Evolutionary conservation across 306 rosid species (phyloP).

Genomic region (Castanospermum australe): DNA sequence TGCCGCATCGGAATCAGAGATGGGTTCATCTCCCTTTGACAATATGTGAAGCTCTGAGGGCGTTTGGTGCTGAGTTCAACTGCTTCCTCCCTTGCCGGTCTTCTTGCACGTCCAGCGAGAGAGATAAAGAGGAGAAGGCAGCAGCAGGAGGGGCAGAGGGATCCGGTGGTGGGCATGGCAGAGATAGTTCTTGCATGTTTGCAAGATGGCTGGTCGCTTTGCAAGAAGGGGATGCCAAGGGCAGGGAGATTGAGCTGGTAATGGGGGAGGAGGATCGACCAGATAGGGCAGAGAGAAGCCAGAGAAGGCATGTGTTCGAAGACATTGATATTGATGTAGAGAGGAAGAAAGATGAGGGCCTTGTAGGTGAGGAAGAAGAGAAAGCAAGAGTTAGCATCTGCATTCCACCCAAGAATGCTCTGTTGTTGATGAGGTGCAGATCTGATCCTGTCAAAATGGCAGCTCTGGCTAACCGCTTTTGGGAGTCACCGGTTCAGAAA

Average conservation of each 20-base stretch:
- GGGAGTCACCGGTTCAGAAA: slow-evolving; percentile 66
- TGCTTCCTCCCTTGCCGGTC: slow-evolving; percentile 87
- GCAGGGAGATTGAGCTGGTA: slow-evolving; percentile 64
- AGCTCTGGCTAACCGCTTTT: slow-evolving; percentile 74
- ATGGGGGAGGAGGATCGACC: slow-evolving; percentile 46
- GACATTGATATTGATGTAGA: slow-evolving; percentile 64
- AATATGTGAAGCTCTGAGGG: slow-evolving; percentile 82
- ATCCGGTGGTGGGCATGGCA: slow-evolving; percentile 24
- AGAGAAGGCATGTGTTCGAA: slow-evolving; percentile 70
- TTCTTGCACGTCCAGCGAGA: slow-evolving; percentile 50
- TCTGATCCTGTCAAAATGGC: slow-evolving; percentile 99
- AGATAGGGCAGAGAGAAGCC: slow-evolving; percentile 33
- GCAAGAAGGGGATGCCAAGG: slow-evolving; percentile 67
- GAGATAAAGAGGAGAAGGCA: slow-evolving; percentile 44
- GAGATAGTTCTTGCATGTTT: slow-evolving; percentile 70
- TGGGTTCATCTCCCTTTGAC: slow-evolving; percentile 94
- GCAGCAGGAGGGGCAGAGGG: slow-evolving; percentile 19
- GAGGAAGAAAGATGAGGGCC: slow-evolving; percentile 16
- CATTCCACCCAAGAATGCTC: slow-evolving; percentile 92
- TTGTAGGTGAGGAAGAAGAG: slow-evolving; percentile 35
- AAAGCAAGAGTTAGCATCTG: slow-evolving; percentile 65
- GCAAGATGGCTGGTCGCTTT: slow-evolving; percentile 80
- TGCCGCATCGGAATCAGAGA: slow-evolving; percentile 66
- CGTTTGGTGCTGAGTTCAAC: slow-evolving; percentile 69
- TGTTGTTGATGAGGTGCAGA: slow-evolving; percentile 93